Evolutionary conservation across 2,329 filamentous ascomycete species (phyloP).

Genomic region (Diaporthe caulivora): DNA sequence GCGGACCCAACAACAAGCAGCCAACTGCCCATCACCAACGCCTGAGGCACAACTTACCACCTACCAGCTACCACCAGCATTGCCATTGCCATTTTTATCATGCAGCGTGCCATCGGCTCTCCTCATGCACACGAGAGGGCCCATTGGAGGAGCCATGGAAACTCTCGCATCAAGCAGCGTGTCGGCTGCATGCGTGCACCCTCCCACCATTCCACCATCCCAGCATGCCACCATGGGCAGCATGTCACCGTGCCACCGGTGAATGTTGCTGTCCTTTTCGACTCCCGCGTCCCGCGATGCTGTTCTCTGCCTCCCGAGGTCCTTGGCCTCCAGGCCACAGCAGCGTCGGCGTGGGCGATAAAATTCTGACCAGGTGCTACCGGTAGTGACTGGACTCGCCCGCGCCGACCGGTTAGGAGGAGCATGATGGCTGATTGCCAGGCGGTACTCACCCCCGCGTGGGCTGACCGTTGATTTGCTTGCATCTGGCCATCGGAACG

Average conservation of each 20-base stretch:
- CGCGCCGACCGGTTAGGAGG: background rate
- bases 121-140: background rate
- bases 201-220: no score
- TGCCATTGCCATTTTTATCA: conserved; percentile 6
- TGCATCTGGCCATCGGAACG: conserved; percentile 20
- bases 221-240: background rate
- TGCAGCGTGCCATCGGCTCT: conserved; percentile 5
- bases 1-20: background rate
- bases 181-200: background rate
- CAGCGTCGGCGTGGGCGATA: background rate
- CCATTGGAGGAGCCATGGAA: background rate
- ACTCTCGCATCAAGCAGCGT: background rate
- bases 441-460: background rate
- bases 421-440: background rate
- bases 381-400: background rate
- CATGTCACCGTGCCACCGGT: background rate
- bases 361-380: background rate
- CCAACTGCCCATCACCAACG: background rate
- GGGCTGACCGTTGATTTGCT: background rate
- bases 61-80: background rate
- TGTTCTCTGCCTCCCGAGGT: background rate
- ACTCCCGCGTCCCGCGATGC: background rate
- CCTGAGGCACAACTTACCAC: background rate
- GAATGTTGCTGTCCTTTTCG: background rate
- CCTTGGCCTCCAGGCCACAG: background rate